Evolutionary conservation across 306 rosid genomes (phyloP).

Genomic region (Glycyrrhiza uralensis): DNA sequence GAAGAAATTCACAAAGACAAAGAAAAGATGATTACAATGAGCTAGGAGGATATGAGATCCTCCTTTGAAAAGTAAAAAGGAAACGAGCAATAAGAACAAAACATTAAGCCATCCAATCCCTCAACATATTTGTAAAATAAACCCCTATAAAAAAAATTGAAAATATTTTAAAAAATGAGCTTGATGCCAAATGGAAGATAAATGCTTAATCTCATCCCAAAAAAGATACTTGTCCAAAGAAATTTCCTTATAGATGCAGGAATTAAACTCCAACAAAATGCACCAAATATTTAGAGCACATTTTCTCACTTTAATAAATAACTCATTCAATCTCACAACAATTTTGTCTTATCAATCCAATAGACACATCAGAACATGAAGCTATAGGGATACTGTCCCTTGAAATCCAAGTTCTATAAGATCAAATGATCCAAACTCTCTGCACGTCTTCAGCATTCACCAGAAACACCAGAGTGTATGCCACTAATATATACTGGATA

Average conservation of each 20-base stretch:
- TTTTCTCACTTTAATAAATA: not conserved
- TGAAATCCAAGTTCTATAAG: not conserved
- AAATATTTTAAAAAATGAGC: not conserved
- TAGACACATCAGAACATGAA: not conserved
- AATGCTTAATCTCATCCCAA: not conserved
- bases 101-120: not conserved
- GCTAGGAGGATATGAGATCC: not conserved
- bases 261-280: not conserved
- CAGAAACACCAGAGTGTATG: not conserved
- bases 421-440: not conserved
- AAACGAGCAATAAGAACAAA: not conserved
- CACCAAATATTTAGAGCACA: not conserved
- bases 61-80: not conserved
- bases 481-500: not conserved
- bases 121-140: not conserved
- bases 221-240: not conserved
- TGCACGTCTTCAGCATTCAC: not conserved
- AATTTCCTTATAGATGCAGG: not conserved
- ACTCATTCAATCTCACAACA: not conserved
- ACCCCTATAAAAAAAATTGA: not conserved
- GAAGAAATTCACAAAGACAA: not conserved
- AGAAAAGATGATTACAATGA: not conserved
- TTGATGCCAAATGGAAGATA: not conserved
- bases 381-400: not conserved
- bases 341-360: not conserved